These are phyloP conservation scores for Corymbia citriodora DNA, from an alignment of 441 rosid species.

Conservation along the genomic window DNA sequence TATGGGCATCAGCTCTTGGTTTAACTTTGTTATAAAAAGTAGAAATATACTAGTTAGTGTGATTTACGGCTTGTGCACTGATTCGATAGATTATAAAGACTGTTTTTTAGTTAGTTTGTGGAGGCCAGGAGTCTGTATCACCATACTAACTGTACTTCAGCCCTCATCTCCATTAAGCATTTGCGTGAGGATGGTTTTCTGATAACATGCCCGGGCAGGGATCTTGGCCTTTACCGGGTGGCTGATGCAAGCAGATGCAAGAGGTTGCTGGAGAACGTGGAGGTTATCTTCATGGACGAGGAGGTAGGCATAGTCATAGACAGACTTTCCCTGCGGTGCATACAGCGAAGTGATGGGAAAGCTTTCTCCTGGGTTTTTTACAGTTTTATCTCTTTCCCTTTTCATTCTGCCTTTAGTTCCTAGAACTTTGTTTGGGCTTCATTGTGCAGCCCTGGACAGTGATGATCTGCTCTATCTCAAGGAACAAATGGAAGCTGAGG, in stretches of 20 bases:
- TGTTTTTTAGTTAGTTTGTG: neutral
- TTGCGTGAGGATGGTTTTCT: slow-evolving; percentile 34
- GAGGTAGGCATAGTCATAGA: slow-evolving; percentile 41
- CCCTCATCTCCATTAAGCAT: neutral
- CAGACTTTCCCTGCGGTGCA: neutral
- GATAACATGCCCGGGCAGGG: slow-evolving; percentile 99
- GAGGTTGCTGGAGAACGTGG: slow-evolving; percentile 99
- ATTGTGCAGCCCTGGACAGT: slow-evolving; percentile 90
- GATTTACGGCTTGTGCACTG: neutral
- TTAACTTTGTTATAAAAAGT: neutral
- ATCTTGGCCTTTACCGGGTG: slow-evolving; percentile 60
- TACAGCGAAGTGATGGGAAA: neutral
- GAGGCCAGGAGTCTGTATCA: neutral
- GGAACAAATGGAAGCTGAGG: slow-evolving; percentile 99
- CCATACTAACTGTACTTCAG: neutral
- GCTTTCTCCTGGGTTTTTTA: neutral
- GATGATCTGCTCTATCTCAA: slow-evolving; percentile 95
- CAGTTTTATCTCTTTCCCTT: neutral
- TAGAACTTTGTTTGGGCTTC: slow-evolving; percentile 25
- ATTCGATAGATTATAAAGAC: neutral
- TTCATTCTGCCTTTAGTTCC: neutral
- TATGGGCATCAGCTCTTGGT: neutral
- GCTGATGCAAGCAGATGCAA: slow-evolving; percentile 88
- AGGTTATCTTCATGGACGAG: slow-evolving; percentile 97
- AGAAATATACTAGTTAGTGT: neutral